Conservation (phyloP, 2,329 filamentous ascomycete species). For the Colletotrichum sp. region DNA sequence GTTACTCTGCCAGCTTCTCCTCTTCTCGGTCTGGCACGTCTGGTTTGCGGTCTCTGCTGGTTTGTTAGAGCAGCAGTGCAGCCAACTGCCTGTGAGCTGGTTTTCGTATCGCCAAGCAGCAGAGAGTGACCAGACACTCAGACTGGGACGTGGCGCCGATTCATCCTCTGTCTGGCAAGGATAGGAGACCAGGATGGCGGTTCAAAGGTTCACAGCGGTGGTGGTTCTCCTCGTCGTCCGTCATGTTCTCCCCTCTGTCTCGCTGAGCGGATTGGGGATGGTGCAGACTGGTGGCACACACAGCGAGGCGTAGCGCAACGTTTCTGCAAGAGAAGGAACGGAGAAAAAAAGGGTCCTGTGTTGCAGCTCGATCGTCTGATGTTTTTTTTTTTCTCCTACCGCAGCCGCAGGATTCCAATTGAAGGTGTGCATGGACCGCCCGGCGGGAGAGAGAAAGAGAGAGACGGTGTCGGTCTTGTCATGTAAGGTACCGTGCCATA, state of each 20-base stretch:
- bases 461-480: not conserved
- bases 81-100: not conserved
- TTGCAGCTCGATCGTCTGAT: constrained; percentile 19
- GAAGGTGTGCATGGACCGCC: not conserved
- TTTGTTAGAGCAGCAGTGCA: not conserved
- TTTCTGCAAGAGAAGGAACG: constrained; percentile 3
- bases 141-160: not conserved
- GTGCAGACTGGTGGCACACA: not conserved
- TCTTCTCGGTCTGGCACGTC: not conserved
- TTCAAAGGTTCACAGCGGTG: not conserved
- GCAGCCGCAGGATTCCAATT: not conserved
- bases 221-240: not conserved
- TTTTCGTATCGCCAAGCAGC: not conserved
- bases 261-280: not conserved
- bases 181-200: not conserved
- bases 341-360: not conserved
- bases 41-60: not conserved
- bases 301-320: not conserved
- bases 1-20: not conserved
- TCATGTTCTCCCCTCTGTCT: not conserved
- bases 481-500: not conserved
- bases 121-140: not conserved
- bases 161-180: not conserved
- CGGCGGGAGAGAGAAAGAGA: not conserved
- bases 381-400: not conserved